Evolutionary conservation across 1,284 basidiomycete genomes (phyloP).

Genomic region (Heliocybe sulcata): DNA sequence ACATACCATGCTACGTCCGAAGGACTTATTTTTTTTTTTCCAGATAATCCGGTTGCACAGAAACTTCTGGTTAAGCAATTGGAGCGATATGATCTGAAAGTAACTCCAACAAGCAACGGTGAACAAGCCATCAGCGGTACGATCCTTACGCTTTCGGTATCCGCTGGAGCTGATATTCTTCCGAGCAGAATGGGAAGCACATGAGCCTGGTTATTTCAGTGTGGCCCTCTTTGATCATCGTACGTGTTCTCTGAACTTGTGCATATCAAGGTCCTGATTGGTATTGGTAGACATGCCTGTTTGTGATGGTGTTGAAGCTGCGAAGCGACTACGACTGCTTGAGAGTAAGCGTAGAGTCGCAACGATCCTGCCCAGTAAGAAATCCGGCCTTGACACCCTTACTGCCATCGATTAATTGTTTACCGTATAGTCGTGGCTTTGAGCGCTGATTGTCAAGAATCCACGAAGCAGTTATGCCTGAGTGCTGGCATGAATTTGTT

Average conservation of each 20-base stretch:
- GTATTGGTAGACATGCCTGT: constrained; percentile 59
- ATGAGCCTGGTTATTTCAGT: constrained; percentile 59
- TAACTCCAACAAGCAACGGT: constrained; percentile 56
- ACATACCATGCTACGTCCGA: not conserved
- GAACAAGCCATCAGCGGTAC: constrained; percentile 55
- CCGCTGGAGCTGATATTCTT: not conserved
- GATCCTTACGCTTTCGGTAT: constrained; percentile 7
- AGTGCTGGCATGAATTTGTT: constrained; percentile 71
- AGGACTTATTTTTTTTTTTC: constrained; percentile 4
- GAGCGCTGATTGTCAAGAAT: constrained; percentile 68
- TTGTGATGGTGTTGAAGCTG: constrained; percentile 67
- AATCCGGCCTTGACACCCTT: constrained; percentile 2
- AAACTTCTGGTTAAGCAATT: constrained; percentile 59
- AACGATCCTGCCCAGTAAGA: constrained; percentile 48
- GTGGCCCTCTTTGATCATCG: constrained; percentile 68
- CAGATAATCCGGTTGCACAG: constrained; percentile 65
- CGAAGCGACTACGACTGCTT: constrained; percentile 51
- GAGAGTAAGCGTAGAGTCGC: constrained; percentile 47
- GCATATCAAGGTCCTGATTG: not conserved
- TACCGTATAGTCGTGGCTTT: constrained; percentile 50
- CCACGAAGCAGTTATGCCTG: constrained; percentile 63
- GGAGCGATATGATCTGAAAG: constrained; percentile 49
- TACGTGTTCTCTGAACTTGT: constrained; percentile 23
- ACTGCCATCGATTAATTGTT: not conserved
- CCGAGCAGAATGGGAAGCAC: constrained; percentile 54